Conservation (phyloP, 176 grass and related monocot species). For the Oropetium thomaeum region DNA sequence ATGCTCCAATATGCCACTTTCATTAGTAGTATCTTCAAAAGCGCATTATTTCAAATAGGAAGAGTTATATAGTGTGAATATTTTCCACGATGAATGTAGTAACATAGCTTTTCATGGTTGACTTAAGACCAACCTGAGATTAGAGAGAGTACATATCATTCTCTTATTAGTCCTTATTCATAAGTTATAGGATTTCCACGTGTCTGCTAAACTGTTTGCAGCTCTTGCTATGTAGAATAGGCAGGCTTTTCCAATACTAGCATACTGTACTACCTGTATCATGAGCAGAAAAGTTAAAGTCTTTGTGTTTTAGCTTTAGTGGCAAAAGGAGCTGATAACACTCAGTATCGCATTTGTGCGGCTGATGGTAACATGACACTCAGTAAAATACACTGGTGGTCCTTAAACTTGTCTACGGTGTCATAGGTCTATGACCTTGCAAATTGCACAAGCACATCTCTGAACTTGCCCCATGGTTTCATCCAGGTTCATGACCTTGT, state of each 20-base stretch:
- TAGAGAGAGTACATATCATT: neutral
- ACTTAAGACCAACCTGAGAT: neutral
- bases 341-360: neutral
- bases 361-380: neutral
- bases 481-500: too few relatives aligned
- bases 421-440: too few relatives aligned
- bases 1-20: neutral
- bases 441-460: too few relatives aligned
- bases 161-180: neutral
- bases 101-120: neutral
- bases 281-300: slow-evolving; percentile 21
- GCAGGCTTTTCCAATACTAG: neutral
- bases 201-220: slow-evolving; percentile 6
- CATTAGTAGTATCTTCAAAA: neutral
- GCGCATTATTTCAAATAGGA: neutral
- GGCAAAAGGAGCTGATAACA: neutral
- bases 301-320: slow-evolving; percentile 5
- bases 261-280: neutral
- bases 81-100: neutral
- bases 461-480: too few relatives aligned
- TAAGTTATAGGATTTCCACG: slow-evolving; percentile 5
- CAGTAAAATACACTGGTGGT: too few relatives aligned
- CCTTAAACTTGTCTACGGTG: too few relatives aligned
- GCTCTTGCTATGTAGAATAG: neutral
- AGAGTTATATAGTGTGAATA: neutral